phyloP scores from a whole-genome alignment of 2,329 filamentous ascomycete genomes.

The Claviceps capensis region DNA sequence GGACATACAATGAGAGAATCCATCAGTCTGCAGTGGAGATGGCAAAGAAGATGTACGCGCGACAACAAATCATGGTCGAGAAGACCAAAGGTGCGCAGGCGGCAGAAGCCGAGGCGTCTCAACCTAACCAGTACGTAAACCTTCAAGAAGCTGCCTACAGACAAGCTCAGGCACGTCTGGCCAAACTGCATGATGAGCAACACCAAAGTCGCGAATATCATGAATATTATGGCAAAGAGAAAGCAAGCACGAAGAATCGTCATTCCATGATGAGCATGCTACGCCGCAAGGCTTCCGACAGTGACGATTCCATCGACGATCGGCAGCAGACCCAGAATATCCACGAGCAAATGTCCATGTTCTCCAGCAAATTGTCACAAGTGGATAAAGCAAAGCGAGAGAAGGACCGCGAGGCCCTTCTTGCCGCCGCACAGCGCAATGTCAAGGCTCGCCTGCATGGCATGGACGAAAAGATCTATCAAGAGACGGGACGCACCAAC shows the following conservation, averaged over 20 bases:
- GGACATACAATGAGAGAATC: slow-evolving; percentile 55
- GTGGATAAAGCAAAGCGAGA: slow-evolving; percentile 63
- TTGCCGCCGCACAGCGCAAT: slow-evolving; percentile 72
- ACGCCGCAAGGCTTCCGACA: slow-evolving; percentile 47
- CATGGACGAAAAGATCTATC: slow-evolving; percentile 71
- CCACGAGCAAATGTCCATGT: slow-evolving; percentile 63
- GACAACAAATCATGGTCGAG: slow-evolving; percentile 49
- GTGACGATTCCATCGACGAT: slow-evolving; percentile 52
- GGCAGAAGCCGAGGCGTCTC: slow-evolving; percentile 18
- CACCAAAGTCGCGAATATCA: slow-evolving; percentile 49
- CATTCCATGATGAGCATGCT: slow-evolving; percentile 41
- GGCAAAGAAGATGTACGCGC: slow-evolving; percentile 73
- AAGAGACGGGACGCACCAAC: slow-evolving; percentile 60
- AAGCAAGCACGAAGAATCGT: slow-evolving; percentile 22
- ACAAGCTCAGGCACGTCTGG: slow-evolving; percentile 68
- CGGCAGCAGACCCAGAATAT: slow-evolving; percentile 58
- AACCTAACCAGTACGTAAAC: slow-evolving; percentile 43
- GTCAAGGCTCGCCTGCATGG: slow-evolving; percentile 65
- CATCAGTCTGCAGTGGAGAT: slow-evolving; percentile 78
- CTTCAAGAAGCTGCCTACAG: slow-evolving; percentile 81
- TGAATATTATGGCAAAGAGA: slow-evolving; percentile 57
- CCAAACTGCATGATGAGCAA: slow-evolving; percentile 64
- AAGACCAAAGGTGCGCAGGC: slow-evolving; percentile 29
- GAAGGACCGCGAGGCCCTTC: slow-evolving; percentile 58
- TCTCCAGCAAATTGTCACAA: slow-evolving; percentile 52